Base-by-base conservation (phyloP, 495 filamentous ascomycete species). In the Bathelium albidoporum region DNA sequence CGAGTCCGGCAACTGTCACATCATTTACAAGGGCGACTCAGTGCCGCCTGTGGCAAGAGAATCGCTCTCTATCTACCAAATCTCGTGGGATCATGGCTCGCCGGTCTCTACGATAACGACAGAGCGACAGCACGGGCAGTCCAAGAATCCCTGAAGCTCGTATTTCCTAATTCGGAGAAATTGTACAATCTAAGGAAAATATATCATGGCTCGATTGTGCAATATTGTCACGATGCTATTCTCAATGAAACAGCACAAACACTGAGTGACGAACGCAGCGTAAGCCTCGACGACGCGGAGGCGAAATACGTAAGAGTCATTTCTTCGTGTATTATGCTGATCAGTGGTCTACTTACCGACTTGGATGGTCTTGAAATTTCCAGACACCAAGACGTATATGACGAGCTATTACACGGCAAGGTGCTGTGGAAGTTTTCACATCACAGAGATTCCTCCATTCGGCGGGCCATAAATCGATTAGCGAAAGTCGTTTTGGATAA, bases 1-100 rank as follows among this genome's bases (percentile, higher is more conserved):
- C 83, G 89, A 64, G 91, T 95, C 20, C 88, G 95, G 62, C 89
- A 96, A 68, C 80, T 91, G 34, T 81, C 94, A 41, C 90, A 96
- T 72, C 76, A 73, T 14, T 71, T 92, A 22, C 90, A 91, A 64
- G 86, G 89, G 61, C 79, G 85, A 49, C 79, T 97, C 45, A 82
- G 89, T 55, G 80, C 78, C 20, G 82, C 87, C 10, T 84, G 83
- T 28, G 88, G 90, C 22, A 95, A 91, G 75, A 82, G 89, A 60
- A 85, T 95, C 68, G 89, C 86, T 39, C 89, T 83, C 67, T 79
- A 87, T 69, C 78, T 97, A 65, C 83, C 90, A 1, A 81, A 82
- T 31, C 79, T 95, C 32, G 85, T 91, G 24, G 90, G 89, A 9
- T 79, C 90, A 12, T 99, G 95, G 95, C 80, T 96, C 29, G 87